Evolutionary conservation across 164 flowering plant species (phyloP), one percentile per base, ranked within the genome.

Genomic region (Euptelea pleiosperma): DNA sequence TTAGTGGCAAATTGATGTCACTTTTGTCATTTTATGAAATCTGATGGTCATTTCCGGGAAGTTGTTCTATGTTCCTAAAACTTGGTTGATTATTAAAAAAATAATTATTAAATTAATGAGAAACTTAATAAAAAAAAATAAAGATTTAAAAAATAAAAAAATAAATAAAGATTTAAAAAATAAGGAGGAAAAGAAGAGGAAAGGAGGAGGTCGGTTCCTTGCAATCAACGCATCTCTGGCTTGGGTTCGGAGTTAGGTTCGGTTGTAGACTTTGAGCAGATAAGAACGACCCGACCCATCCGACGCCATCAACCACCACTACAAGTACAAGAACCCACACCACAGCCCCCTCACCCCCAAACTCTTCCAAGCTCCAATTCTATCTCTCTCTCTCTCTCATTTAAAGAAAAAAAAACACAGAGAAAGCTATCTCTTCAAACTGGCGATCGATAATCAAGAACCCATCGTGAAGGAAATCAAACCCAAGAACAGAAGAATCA

Each of bases 401-500:
- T 45, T 39, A 42, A 25, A 35, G 43, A 42, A 7, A 25, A 45
- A 36, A 26, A 46, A 15, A 39, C 34, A 7, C 45, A 55, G 42
- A 47, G 31, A 21, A 22, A 51, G 31, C 59, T 45, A 52, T 36
- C 10, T 19, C 6, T 66, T 62, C 79, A 70, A 81, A 70, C 76
- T 91, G 97, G 93, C 97, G 81, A 84, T 91, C 73, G 97, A 84
- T 33, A 82, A 82, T 63, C 89, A 86, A 52, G 91, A 88, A 24
- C 35, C 75, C 57, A 56, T 76, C 12, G 77, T 84, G 59, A 81
- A 80, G 10, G 88, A 85, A 71, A 66, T 83, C 77, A 90, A 78
- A 68, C 90, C 86, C 55, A 86, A 79, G 75, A 84, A 65, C 73
- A 69, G 88, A 28, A 75, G 87, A 74, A 84, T 88, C 77, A 84